Conservation (phyloP, 345 rosid species). For the Syzygium aromaticum region DNA sequence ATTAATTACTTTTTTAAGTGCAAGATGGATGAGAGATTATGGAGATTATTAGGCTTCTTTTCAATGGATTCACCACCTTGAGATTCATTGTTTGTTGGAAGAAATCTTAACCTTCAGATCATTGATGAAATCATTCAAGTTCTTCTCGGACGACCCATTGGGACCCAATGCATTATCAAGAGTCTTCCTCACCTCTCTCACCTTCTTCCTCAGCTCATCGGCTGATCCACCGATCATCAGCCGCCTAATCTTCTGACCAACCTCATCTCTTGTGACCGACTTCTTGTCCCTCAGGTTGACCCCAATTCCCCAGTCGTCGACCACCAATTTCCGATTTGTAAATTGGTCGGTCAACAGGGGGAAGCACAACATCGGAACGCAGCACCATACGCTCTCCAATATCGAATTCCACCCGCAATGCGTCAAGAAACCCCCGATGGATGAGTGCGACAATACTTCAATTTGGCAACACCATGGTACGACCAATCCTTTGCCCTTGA, state of each 20-base stretch:
- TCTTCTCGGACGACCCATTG: constrained; percentile 19
- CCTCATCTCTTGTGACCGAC: constrained; percentile 21
- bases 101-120: neutral
- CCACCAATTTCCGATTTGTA: constrained; percentile 72
- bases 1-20: neutral
- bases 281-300: constrained; percentile 36
- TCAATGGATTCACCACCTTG: neutral
- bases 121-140: constrained; percentile 11
- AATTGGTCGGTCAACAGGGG: constrained; percentile 80
- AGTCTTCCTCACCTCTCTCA: constrained; percentile 4
- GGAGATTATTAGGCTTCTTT: neutral
- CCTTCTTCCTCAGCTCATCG: neutral
- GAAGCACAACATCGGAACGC: constrained; percentile 53
- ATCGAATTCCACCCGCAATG: constrained; percentile 90
- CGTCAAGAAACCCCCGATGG: constrained; percentile 64
- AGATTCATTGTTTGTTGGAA: neutral
- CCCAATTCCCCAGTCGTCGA: constrained; percentile 82
- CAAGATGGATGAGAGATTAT: neutral
- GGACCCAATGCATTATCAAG: constrained; percentile 9
- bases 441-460: constrained; percentile 38
- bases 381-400: constrained; percentile 52
- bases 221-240: constrained; percentile 14
- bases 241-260: constrained; percentile 9
- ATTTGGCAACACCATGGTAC: constrained; percentile 75
- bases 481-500: constrained; percentile 36